These are phyloP conservation scores for Leptographium galeiforme DNA, from an alignment of 2,329 filamentous ascomycete species.

Conservation along the genomic window DNA sequence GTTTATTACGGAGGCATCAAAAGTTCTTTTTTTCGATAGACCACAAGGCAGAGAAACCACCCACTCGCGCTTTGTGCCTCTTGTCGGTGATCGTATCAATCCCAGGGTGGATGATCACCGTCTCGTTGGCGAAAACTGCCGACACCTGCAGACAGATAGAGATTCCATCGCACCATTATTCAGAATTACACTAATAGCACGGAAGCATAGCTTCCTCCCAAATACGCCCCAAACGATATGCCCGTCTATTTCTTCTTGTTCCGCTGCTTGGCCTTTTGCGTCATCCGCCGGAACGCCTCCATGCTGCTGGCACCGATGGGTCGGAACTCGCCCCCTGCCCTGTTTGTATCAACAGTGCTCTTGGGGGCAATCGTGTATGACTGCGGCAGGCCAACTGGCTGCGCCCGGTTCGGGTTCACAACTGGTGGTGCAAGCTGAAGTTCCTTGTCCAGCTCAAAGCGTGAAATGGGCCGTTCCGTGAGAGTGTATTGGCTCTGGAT, in stretches of 20 bases:
- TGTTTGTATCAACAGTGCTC: slow-evolving; percentile 43
- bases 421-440: slow-evolving; percentile 43
- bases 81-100: too few species aligned
- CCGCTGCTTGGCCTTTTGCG: slow-evolving; percentile 40
- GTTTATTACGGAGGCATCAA: too few species aligned
- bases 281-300: slow-evolving; percentile 54
- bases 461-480: slow-evolving; percentile 30
- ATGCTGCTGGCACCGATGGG: slow-evolving; percentile 50
- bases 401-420: slow-evolving; percentile 40
- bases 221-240: neutral
- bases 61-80: too few species aligned
- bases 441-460: slow-evolving; percentile 39
- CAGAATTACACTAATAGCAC: too few species aligned
- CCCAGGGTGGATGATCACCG: too few species aligned
- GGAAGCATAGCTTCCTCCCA: neutral
- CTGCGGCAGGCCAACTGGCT: slow-evolving; percentile 37
- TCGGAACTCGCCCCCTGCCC: slow-evolving; percentile 34
- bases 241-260: slow-evolving; percentile 12
- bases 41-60: too few species aligned
- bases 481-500: slow-evolving; percentile 31
- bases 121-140: too few species aligned
- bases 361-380: slow-evolving; percentile 47
- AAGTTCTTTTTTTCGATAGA: too few species aligned
- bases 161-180: too few species aligned
- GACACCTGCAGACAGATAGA: too few species aligned